A percentile compares a stretch with the other conserved stretches of the same genome.
phyloP scores from a whole-genome alignment of 768 basidiomycete genomes.

The Hydnomerulius pinastri region DNA sequence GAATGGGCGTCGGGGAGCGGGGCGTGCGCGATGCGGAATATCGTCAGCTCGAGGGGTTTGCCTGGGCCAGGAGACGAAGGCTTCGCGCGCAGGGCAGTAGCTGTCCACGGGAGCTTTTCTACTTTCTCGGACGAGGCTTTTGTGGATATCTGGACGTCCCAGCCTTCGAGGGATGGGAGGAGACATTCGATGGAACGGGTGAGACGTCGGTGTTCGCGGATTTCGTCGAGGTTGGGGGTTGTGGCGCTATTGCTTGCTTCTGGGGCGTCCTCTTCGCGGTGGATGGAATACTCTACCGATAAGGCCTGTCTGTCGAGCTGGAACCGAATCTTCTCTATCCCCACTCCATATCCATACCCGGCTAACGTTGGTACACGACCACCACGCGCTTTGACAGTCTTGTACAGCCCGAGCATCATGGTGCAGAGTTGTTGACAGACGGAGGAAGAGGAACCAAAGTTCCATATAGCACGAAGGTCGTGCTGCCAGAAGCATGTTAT shows the following conservation, averaged over 20 bases:
- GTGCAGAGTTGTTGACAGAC: conserved; percentile 82
- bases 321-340: conserved; percentile 76
- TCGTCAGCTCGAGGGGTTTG: conserved; percentile 49
- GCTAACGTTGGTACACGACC: conserved; percentile 71
- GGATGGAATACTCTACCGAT: conserved; percentile 79
- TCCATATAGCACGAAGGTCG: conserved; percentile 87
- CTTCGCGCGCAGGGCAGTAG: conserved; percentile 52
- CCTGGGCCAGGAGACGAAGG: conserved; percentile 32
- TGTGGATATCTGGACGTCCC: conserved; percentile 82
- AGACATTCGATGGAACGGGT: conserved; percentile 79
- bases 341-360: conserved; percentile 81
- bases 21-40: conserved; percentile 73
- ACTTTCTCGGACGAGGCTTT: conserved; percentile 74
- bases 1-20: conserved; percentile 71
- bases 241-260: conserved; percentile 23
- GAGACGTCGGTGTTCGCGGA: conserved; percentile 70
- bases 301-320: conserved; percentile 83
- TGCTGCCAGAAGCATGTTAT: conserved; percentile 96
- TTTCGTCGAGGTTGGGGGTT: conserved; percentile 58
- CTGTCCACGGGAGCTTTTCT: conserved; percentile 74
- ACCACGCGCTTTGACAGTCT: conserved; percentile 77
- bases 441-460: conserved; percentile 63
- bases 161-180: conserved; percentile 76
- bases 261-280: conserved; percentile 54
- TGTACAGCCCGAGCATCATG: conserved; percentile 79